Base-by-base conservation (phyloP, 1,284 basidiomycete species). In the Papiliotrema nemorosa region DNA sequence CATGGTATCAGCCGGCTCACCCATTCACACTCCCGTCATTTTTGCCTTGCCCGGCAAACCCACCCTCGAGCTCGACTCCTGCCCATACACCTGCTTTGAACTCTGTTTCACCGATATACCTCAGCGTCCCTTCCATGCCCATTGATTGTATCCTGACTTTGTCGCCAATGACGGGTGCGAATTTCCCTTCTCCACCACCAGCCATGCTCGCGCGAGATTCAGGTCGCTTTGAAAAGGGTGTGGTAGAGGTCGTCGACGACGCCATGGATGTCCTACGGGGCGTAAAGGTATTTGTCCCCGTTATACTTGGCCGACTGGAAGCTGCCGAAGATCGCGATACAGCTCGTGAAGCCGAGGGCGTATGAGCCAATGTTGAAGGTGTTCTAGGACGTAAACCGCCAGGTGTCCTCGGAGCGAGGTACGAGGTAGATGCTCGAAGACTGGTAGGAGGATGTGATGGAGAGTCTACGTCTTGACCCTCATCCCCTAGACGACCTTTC, bases 21-120 rank as follows among this genome's bases (percentile, higher is more conserved):
- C 88, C 89, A 58, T 80, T 81, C 3, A 96, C 91, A 39, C 83
- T 83, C 20, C 94, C 94, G 66, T 97, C 84, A 66, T 98, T 98
- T 78, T 97, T 97, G 2, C 94, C 94, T 69, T 88, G 88, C n/a
- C 94, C 92, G 14, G 79, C 74, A 66, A 90, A 93, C 2, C 86
- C 87, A 34, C 84, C 85, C 58, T 81, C 77, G n/a, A 97, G 78
- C 72, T 94, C 89, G 16, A 97, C 88, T 26, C 91, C 91, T 24
- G 89, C 91, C 87, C 88, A 97, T 14, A 84, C 75, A 4, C 91
- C 92, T 5, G 82, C 79, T 71, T 94, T 94, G 42, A 86, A 88
- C 20, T 87, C 84, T 48, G 92, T 91, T 58, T 83, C 81, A 1
- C 91, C 91, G 14, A 91, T 57, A 72, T 84, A 96, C 55, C 82